Base-by-base conservation (phyloP, 768 basidiomycete species). In the Lentinula lateritia region DNA sequence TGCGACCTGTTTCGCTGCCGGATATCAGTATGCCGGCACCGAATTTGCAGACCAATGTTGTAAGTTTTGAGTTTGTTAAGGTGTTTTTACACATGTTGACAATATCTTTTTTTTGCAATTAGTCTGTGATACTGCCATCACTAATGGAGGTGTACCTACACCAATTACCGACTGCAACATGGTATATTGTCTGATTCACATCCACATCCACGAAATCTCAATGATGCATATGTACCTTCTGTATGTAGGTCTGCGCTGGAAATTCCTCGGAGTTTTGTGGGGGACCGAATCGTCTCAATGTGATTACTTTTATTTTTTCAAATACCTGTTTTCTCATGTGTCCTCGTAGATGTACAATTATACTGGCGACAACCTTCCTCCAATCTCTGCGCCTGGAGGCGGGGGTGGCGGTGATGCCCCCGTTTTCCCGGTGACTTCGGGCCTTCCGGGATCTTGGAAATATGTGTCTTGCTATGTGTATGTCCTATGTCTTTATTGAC, bases 401-500 rank as follows among this genome's bases (percentile, higher is more conserved):
- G 70, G 68, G 7, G 76, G 75, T 12, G 77, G 74, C 1, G 75
- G 72, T 5, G 70, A 69, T 6, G 62, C 61, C 2, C 63, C 71
- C 13, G 77, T 78, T 6, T 73, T 72, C 54, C 81, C 83, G 0
- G 83, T 88, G 32, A 78, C 75, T 0, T 69, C 67, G 10, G 83
- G 80, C 23, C 81, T 90, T 5, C 83, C 84, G 0, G 70, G 71
- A 5, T 75, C 75, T 28, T 90, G 87, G 85, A 73, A 75, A 0
- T 90, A 89, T 58, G 79, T 72, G 23, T 83, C 77, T 6, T 90
- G 90, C 67, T 92, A 82, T 71, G 83, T 90, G 83, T 83, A 72
- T 68, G 79, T 28, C 28, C 28, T 28, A 28, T 28, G 73, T 20
- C 75, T 64, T 60, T 72, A 66, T 35, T 0, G 39, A 35, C 20